phyloP scores from a whole-genome alignment of 2,329 filamentous ascomycete species.

The Verticillium nonalfalfae region DNA sequence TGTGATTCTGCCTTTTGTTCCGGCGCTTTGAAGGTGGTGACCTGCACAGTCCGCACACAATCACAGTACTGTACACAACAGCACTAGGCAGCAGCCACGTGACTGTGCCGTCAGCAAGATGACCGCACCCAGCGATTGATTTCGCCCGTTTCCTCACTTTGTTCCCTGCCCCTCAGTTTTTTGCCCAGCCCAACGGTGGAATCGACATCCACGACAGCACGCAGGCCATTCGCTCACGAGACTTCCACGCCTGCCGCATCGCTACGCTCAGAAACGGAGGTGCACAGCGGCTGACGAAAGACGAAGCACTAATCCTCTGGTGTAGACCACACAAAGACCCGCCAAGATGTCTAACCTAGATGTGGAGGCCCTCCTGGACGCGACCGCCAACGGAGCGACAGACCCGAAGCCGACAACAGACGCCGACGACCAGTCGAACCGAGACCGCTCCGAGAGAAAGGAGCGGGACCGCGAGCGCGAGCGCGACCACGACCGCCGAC shows the following conservation, averaged over 20 bases:
- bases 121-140: neutral
- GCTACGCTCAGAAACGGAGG: too few species aligned
- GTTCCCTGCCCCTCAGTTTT: neutral
- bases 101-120: neutral
- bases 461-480: slow-evolving; percentile 51
- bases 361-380: slow-evolving; percentile 87
- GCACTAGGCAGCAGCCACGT: neutral
- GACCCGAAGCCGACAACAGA: slow-evolving; percentile 38
- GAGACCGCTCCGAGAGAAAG: slow-evolving; percentile 35
- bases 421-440: slow-evolving; percentile 52
- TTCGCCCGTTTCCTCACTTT: neutral
- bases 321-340: neutral
- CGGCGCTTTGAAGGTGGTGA: too few species aligned
- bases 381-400: slow-evolving; percentile 60
- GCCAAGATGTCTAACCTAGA: slow-evolving; percentile 50
- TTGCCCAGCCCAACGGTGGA: neutral
- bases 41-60: too few species aligned
- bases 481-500: slow-evolving; percentile 44
- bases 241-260: neutral
- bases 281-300: neutral
- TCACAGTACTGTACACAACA: neutral
- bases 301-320: neutral
- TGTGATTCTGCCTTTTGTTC: too few species aligned
- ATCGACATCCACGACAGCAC: neutral
- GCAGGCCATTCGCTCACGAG: neutral